These are phyloP conservation scores for Dillenia suffruticosa DNA, from an alignment of 164 flowering plant genomes.

Conservation along the genomic window DNA sequence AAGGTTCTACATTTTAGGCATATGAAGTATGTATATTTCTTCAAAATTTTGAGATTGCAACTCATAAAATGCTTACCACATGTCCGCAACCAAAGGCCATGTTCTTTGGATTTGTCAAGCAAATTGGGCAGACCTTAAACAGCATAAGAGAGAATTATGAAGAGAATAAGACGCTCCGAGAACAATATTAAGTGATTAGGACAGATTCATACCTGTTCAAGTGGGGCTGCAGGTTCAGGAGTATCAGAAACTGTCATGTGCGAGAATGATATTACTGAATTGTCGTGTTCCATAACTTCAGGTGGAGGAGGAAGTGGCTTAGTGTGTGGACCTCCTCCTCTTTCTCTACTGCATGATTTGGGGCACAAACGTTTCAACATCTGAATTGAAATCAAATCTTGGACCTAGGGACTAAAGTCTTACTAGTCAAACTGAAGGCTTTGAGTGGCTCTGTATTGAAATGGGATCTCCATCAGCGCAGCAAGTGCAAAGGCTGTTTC, in stretches of 20 bases:
- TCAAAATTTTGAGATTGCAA: no score
- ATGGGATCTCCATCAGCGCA: constrained; percentile 91
- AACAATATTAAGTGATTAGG: no score
- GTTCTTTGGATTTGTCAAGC: constrained; percentile 75
- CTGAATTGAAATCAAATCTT: no score
- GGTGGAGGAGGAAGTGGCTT: constrained; percentile 73
- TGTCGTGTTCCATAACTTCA: constrained; percentile 57
- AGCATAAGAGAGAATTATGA: background rate
- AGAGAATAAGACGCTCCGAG: no score
- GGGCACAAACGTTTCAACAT: background rate
- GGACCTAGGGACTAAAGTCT: constrained; percentile 9
- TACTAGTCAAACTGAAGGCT: constrained; percentile 36
- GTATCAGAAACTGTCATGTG: constrained; percentile 16
- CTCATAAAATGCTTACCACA: constrained; percentile 37
- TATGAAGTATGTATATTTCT: no score
- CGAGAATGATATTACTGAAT: constrained; percentile 24
- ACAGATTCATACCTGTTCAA: constrained; percentile 37
- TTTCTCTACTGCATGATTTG: constrained; percentile 22
- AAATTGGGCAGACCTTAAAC: constrained; percentile 70
- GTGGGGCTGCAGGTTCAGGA: constrained; percentile 14
- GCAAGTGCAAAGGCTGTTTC: constrained; percentile 90
- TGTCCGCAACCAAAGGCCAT: constrained; percentile 96
- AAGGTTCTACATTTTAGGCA: no score
- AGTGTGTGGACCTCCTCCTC: constrained; percentile 16
- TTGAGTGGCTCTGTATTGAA: constrained; percentile 71